A percentile compares a stretch with the other conserved stretches of the same genome.
phyloP scores from a whole-genome alignment of 164 flowering plant genomes.

The Vitis amurensis region DNA sequence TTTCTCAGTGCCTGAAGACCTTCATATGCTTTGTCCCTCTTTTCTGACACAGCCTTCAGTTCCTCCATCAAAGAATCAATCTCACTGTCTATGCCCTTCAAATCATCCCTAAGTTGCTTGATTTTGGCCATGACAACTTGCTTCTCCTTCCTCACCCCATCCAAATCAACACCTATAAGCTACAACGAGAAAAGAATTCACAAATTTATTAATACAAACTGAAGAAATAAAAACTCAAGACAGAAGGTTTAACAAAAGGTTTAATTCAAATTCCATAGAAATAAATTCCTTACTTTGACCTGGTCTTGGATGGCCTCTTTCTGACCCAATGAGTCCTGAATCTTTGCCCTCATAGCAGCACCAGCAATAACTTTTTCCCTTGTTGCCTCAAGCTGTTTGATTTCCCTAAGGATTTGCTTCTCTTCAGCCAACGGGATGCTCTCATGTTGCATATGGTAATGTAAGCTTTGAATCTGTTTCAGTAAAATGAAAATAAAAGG shows the following conservation, averaged over 20 bases:
- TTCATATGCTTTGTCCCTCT: constrained; percentile 58
- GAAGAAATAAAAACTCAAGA: neutral
- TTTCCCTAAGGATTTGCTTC: constrained; percentile 82
- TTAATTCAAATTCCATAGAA: neutral
- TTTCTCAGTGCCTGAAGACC: constrained; percentile 49
- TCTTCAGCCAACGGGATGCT: constrained; percentile 88
- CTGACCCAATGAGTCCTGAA: constrained; percentile 76
- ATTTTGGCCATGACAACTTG: constrained; percentile 48
- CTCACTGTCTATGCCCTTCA: constrained; percentile 47
- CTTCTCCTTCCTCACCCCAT: constrained; percentile 71
- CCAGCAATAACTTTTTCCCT: constrained; percentile 82
- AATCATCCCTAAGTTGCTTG: constrained; percentile 51
- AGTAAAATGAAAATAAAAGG: constrained; percentile 4
- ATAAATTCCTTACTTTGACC: constrained; percentile 62
- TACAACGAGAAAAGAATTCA: constrained; percentile 24
- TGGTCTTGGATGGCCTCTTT: constrained; percentile 80
- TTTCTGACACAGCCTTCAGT: constrained; percentile 33
- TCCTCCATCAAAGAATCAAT: constrained; percentile 57
- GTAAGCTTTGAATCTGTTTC: constrained; percentile 66
- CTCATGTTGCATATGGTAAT: constrained; percentile 92
- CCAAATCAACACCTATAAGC: constrained; percentile 68
- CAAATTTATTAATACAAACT: neutral
- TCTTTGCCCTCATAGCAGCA: constrained; percentile 72
- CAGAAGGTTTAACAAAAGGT: neutral
- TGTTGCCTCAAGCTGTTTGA: constrained; percentile 84